Evolutionary conservation across 2,329 filamentous ascomycete species (phyloP).

Genomic region (Pseudogymnoascus sp.): DNA sequence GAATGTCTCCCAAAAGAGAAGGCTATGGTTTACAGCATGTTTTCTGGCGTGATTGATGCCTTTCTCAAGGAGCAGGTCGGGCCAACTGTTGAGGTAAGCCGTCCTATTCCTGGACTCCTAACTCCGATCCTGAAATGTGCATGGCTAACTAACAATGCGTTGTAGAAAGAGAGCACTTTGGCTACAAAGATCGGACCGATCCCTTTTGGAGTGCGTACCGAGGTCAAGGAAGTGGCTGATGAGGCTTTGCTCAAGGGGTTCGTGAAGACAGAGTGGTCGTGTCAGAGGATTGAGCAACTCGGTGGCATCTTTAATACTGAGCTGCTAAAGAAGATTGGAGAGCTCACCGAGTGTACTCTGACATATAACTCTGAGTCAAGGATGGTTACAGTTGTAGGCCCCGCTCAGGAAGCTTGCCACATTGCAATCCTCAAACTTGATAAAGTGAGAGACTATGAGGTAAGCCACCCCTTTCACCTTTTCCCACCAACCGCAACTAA

Average conservation of each 20-base stretch:
- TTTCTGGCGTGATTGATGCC: not conserved
- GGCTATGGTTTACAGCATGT: not conserved
- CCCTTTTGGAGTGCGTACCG: not conserved
- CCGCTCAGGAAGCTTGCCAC: conserved; percentile 11
- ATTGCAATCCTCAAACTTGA: conserved; percentile 20
- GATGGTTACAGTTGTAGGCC: conserved; percentile 17
- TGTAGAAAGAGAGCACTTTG: not conserved
- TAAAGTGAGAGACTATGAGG: conserved; percentile 19
- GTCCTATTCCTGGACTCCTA: too few species aligned
- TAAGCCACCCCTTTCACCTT: conserved; percentile 11
- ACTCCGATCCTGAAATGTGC: not conserved
- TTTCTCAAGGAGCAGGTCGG: not conserved
- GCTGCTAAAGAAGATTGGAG: conserved; percentile 11
- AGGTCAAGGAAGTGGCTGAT: not conserved
- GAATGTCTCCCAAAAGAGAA: not conserved
- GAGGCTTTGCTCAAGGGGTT: conserved; percentile 6
- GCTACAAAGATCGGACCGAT: not conserved
- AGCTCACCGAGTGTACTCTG: conserved; percentile 19
- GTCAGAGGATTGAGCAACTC: conserved; percentile 7
- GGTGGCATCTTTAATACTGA: conserved; percentile 13
- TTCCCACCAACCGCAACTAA: not conserved
- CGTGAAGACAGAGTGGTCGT: conserved; percentile 13
- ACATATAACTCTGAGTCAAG: conserved; percentile 13
- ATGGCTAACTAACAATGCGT: not conserved
- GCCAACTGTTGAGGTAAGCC: not conserved